Evolutionary conservation across 164 flowering plant species (phyloP).

Genomic region (Cinnamomum chago): DNA sequence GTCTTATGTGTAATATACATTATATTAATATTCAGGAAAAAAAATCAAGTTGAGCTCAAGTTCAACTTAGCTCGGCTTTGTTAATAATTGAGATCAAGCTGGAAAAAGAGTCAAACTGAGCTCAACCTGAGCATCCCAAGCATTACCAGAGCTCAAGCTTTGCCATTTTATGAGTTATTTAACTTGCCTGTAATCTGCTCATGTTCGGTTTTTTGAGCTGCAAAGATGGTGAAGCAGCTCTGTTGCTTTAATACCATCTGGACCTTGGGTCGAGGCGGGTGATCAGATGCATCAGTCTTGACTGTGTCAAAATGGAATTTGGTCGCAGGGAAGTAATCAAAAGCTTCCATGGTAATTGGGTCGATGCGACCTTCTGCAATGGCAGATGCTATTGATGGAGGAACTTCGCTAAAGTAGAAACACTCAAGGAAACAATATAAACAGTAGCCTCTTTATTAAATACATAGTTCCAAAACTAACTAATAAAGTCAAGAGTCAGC

Average conservation of each 20-base stretch:
- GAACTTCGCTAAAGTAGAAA: constrained; percentile 44
- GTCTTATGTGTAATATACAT: too few species aligned
- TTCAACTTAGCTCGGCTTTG: too few species aligned
- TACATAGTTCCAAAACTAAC: not conserved
- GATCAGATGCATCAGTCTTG: constrained; percentile 8
- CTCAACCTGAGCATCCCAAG: too few species aligned
- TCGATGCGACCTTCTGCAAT: constrained; percentile 69
- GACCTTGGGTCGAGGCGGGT: constrained; percentile 11
- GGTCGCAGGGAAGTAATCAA: constrained; percentile 29
- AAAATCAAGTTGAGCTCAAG: too few species aligned
- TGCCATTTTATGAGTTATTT: not conserved
- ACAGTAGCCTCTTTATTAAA: not conserved
- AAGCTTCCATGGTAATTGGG: constrained; percentile 71
- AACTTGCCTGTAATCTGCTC: constrained; percentile 29
- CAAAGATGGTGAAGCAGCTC: constrained; percentile 37
- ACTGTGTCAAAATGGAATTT: constrained; percentile 8
- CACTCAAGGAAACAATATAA: not conserved
- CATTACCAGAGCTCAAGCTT: too few species aligned
- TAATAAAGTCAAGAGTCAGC: not conserved
- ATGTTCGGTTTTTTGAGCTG: constrained; percentile 25
- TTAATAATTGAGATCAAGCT: too few species aligned
- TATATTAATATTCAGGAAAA: too few species aligned
- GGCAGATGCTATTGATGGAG: constrained; percentile 58
- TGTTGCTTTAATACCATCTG: constrained; percentile 18
- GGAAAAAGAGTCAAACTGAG: too few species aligned